Conservation (phyloP, 148 eudicot species). For the Rhododendron mucronatum region DNA sequence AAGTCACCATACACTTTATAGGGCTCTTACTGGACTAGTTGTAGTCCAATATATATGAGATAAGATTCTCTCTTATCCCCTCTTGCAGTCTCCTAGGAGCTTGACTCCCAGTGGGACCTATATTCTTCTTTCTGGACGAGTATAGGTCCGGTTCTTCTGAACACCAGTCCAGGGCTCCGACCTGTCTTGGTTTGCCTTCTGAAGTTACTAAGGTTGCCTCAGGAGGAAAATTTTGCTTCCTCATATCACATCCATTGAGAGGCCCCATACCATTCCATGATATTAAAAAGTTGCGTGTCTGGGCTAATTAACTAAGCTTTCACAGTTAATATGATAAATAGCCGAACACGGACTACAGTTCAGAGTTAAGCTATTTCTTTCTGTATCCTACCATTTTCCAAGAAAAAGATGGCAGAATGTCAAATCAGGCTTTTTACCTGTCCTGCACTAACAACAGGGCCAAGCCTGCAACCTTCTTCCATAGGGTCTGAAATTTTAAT, state of each 20-base stretch:
- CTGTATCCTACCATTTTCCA: not conserved
- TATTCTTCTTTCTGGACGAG: not conserved
- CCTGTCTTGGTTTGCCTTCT: not conserved
- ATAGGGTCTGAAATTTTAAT: slow-evolving; percentile 70
- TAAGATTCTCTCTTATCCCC: not conserved
- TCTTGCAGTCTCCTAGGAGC: not conserved
- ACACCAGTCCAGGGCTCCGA: not conserved
- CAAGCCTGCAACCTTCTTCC: slow-evolving; percentile 93
- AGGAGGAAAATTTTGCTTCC: not conserved
- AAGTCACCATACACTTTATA: not conserved
- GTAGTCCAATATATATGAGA: not conserved
- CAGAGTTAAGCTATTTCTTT: not conserved
- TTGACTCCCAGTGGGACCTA: not conserved
- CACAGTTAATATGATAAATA: not conserved
- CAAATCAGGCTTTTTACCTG: slow-evolving; percentile 46
- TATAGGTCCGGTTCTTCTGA: not conserved
- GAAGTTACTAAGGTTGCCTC: not conserved
- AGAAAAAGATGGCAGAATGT: not conserved
- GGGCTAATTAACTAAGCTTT: not conserved
- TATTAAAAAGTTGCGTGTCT: not conserved
- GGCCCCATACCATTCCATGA: not conserved
- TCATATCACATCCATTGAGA: not conserved
- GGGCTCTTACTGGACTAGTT: not conserved
- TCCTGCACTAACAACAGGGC: slow-evolving; percentile 88
- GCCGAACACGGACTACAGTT: not conserved